phyloP scores from a whole-genome alignment of 202 grass and related monocot genomes.

The Saccharum hybrid region DNA sequence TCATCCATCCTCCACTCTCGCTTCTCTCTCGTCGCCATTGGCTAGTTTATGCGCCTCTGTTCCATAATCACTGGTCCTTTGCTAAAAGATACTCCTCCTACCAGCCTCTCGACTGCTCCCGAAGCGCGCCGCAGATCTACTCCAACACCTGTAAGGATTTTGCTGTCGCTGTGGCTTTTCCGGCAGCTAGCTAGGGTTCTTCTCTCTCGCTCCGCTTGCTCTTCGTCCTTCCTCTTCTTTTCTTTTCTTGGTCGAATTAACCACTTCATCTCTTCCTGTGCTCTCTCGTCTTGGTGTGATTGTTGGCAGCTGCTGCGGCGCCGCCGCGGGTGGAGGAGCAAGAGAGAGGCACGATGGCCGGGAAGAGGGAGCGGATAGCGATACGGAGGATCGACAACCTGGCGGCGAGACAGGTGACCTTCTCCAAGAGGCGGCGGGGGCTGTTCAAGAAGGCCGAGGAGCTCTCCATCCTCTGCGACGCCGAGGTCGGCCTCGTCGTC shows the following conservation, averaged over 20 bases:
- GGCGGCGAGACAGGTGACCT: constrained; percentile 78
- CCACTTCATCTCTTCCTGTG: background rate
- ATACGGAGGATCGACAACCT: constrained; percentile 74
- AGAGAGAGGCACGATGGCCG: constrained; percentile 11
- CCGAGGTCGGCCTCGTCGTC: constrained; percentile 75
- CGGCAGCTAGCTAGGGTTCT: constrained; percentile 44
- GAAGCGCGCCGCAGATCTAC: constrained; percentile 49
- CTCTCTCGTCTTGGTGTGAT: background rate
- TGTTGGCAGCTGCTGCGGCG: background rate
- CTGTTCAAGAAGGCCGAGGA: constrained; percentile 90
- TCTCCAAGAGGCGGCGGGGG: constrained; percentile 72
- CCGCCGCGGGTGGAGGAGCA: background rate
- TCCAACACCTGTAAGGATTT: constrained; percentile 39
- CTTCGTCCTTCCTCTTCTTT: background rate
- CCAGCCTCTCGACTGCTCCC: background rate
- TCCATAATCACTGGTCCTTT: constrained; percentile 56
- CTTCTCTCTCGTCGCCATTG: constrained; percentile 14
- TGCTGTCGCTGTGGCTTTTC: background rate
- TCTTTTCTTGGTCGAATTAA: too few species aligned
- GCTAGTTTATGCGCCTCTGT: constrained; percentile 15
- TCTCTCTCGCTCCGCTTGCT: background rate
- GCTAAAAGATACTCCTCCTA: background rate
- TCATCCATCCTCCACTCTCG: background rate
- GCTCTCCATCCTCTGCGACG: constrained; percentile 81
- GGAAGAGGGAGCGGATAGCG: constrained; percentile 75